Conservation (phyloP, 2,329 filamentous ascomycete species). For the Rhynchosporium secalis region DNA sequence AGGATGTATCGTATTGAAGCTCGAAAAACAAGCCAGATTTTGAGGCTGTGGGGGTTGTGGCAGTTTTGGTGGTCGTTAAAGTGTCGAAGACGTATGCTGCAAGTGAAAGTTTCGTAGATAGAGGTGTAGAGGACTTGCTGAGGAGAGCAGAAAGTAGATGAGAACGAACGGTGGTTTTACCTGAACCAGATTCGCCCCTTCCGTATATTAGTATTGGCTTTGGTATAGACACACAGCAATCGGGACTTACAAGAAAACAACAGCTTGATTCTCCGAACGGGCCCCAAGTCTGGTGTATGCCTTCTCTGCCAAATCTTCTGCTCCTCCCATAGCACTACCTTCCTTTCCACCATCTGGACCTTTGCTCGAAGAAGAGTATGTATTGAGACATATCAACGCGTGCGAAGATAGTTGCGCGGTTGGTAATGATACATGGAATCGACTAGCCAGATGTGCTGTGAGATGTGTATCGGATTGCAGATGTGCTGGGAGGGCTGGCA, state of each 20-base stretch:
- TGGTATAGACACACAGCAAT: neutral
- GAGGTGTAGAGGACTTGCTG: slow-evolving; percentile 84
- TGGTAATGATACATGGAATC: slow-evolving; percentile 88
- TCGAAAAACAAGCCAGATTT: slow-evolving; percentile 96
- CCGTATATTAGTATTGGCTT: slow-evolving; percentile 22
- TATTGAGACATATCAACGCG: slow-evolving; percentile 89
- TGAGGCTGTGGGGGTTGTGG: slow-evolving; percentile 91
- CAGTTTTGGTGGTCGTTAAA: slow-evolving; percentile 93
- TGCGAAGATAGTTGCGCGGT: slow-evolving; percentile 89
- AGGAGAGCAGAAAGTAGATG: slow-evolving; percentile 85
- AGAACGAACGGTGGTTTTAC: slow-evolving; percentile 91
- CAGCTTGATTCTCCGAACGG: slow-evolving; percentile 87
- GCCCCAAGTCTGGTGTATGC: slow-evolving; percentile 84
- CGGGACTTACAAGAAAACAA: slow-evolving; percentile 81
- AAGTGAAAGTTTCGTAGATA: slow-evolving; percentile 90
- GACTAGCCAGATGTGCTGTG: slow-evolving; percentile 79
- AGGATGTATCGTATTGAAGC: slow-evolving; percentile 90
- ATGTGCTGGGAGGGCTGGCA: slow-evolving; percentile 85
- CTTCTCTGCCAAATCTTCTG: slow-evolving; percentile 85
- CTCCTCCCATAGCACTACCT: slow-evolving; percentile 87
- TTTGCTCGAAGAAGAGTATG: slow-evolving; percentile 84
- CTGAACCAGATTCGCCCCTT: slow-evolving; percentile 92
- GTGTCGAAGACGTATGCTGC: slow-evolving; percentile 95
- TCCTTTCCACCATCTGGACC: slow-evolving; percentile 89
- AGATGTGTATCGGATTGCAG: slow-evolving; percentile 76